Evolutionary conservation across 345 rosid species (phyloP).

Genomic region (Carallia pectinifolia): DNA sequence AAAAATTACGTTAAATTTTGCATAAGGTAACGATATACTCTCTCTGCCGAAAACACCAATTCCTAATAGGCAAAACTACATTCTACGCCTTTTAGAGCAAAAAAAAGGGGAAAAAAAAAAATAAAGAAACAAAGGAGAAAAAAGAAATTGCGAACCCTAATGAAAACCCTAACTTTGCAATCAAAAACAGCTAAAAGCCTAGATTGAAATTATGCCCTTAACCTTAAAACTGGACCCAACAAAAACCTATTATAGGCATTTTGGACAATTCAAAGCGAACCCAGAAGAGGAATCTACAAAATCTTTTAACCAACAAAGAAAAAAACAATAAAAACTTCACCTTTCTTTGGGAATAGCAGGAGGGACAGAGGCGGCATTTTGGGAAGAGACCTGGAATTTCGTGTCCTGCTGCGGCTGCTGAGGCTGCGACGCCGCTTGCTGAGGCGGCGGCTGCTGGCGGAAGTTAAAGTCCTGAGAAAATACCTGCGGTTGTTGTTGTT

Average conservation of each 20-base stretch:
- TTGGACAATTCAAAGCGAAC: not conserved
- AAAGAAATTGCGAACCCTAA: not conserved
- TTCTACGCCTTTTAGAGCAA: too few species aligned
- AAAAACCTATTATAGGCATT: conserved; percentile 8
- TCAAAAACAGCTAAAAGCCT: not conserved
- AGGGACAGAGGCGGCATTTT: conserved; percentile 24
- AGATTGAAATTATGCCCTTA: not conserved
- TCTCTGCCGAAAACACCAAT: not conserved
- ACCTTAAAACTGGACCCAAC: conserved; percentile 11
- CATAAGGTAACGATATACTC: too few species aligned
- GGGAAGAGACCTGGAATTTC: conserved; percentile 29
- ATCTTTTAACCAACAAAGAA: conserved; percentile 3
- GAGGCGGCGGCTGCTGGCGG: conserved; percentile 45
- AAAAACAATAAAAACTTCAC: conserved; percentile 30
- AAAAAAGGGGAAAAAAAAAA: not conserved
- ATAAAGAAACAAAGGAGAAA: not conserved
- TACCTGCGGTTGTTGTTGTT: conserved; percentile 5
- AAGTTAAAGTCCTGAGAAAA: conserved; percentile 68
- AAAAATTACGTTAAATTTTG: too few species aligned
- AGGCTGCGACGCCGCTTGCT: conserved; percentile 23
- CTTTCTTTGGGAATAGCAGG: conserved; percentile 60
- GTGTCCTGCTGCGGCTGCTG: conserved; percentile 18
- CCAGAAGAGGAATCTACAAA: too few species aligned
- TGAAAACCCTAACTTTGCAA: conserved; percentile 10
- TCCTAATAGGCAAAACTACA: not conserved